Evolutionary conservation across 1,139 yeast genomes (phyloP), one percentile per base, ranked within the genome.

Genomic region (Yamadazyma mexicana): DNA sequence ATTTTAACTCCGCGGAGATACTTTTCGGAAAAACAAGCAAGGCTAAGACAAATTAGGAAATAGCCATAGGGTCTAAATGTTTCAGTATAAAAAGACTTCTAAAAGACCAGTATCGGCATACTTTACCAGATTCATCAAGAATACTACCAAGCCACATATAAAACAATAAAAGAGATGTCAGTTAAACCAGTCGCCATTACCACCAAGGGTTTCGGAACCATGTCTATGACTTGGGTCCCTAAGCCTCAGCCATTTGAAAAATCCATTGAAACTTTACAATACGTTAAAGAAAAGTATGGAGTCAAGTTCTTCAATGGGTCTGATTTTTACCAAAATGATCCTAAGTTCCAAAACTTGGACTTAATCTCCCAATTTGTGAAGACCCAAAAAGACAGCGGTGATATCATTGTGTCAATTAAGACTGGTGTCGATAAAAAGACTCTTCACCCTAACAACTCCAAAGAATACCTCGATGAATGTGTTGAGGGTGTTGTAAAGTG

Each of bases 301-400:
- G 74, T 74, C 41, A 75, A 73, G 20, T 71, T 83, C 44, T 64
- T 86, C 63, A 87, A 87, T 54, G 78, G 78, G 25, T 95, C 92
- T 43, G 92, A 83, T 49, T 85, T 87, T 56, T 88, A 87, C 31
- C 45, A 43, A 26, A 5, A 53, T 92, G 94, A 17, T 10, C 38
- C 37, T 7, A 34, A 39, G 31, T 33, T 33, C 25, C 12, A 28
- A 6, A 42, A 42, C 33, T 25, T 42, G 17, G 27, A 40, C 7
- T 23, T 42, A n/a, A 23, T 42, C 5, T 16, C 36, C 9, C 25
- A 37, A 31, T 42, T 42, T 25, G 27, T 17, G 10, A 30, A 34
- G 17, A 9, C 34, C 22, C 36, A 20, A 18, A 24, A 26, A 3
- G 40, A 39, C 20, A 65, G 75, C 2, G 14, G 28, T 46, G 47